Conservation (phyloP, 345 rosid genomes). For the Lumnitzera littorea region DNA sequence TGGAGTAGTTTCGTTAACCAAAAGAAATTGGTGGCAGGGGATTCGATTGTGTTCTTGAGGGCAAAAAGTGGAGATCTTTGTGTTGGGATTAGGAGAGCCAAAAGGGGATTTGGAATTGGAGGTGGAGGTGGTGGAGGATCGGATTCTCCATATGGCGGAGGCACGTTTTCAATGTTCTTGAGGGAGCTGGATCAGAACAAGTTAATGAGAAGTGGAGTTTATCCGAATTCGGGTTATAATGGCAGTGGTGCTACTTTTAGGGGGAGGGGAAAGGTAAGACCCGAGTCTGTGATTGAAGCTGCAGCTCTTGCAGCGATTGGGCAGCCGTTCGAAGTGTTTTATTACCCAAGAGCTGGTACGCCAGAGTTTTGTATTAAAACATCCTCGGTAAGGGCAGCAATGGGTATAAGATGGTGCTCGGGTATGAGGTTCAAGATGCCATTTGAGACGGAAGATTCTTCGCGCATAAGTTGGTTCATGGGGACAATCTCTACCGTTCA, state of each 20-base stretch:
- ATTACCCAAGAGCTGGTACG: slow-evolving; percentile 71
- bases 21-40: slow-evolving; percentile 90
- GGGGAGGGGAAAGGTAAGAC: slow-evolving; percentile 41
- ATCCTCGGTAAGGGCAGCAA: slow-evolving; percentile 47
- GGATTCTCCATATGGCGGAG: slow-evolving; percentile 23
- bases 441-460: slow-evolving; percentile 88
- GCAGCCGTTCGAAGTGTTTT: slow-evolving; percentile 67
- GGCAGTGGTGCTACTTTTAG: too few relatives aligned
- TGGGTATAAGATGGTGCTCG: slow-evolving; percentile 72
- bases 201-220: slow-evolving; percentile 24
- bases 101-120: slow-evolving; percentile 41
- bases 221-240: too few relatives aligned
- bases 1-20: slow-evolving; percentile 96
- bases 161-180: slow-evolving; percentile 44
- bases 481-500: slow-evolving; percentile 88
- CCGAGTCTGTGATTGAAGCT: slow-evolving; percentile 72
- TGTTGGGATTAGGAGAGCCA: slow-evolving; percentile 78
- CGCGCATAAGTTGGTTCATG: slow-evolving; percentile 94
- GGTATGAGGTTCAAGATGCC: slow-evolving; percentile 99
- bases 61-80: slow-evolving; percentile 76
- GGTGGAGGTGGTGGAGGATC: slow-evolving; percentile 33
- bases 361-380: slow-evolving; percentile 85
- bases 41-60: slow-evolving; percentile 81
- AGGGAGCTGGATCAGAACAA: slow-evolving; percentile 47
- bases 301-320: slow-evolving; percentile 56